Conservation (phyloP, 163 green algal genomes). For the Prototheca cutis region DNA sequence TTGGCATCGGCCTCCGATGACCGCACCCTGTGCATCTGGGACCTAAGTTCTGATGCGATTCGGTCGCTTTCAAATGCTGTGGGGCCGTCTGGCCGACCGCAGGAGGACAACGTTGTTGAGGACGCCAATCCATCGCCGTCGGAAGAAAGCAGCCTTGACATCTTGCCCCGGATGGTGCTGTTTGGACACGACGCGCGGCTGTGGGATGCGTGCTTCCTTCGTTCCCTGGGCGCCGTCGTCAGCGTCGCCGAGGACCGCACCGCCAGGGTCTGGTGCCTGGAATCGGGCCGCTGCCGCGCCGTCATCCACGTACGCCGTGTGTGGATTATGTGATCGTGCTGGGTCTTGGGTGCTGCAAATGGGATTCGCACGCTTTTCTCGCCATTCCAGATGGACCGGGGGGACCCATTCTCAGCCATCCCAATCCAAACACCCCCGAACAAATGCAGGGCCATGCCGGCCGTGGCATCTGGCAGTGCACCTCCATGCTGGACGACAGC, state of each 20-base stretch:
- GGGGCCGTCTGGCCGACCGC: too few relatives aligned
- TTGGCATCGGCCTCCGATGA: conserved; percentile 43
- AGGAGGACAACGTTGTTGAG: too few relatives aligned
- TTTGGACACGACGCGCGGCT: conserved; percentile 30
- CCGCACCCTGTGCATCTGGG: conserved; percentile 35
- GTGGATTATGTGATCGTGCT: too few relatives aligned
- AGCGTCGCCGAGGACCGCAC: conserved; percentile 39
- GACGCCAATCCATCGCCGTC: too few relatives aligned
- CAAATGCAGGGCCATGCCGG: conserved; percentile 35
- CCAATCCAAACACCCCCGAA: too few relatives aligned
- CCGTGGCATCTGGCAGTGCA: conserved; percentile 34
- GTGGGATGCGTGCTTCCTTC: conserved; percentile 29
- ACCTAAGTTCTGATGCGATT: neutral
- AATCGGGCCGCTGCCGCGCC: neutral
- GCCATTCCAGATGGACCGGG: too few relatives aligned
- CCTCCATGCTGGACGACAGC: neutral
- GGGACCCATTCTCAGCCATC: too few relatives aligned
- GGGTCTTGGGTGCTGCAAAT: too few relatives aligned
- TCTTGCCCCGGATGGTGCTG: conserved; percentile 17
- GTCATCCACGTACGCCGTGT: too few relatives aligned
- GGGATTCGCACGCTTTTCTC: too few relatives aligned
- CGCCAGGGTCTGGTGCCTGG: conserved; percentile 18
- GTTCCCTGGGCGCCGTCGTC: conserved; percentile 11
- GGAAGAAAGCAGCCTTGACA: neutral
- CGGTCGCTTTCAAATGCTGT: neutral